Evolutionary conservation across 2,329 filamentous ascomycete species (phyloP).

Genomic region (Colletotrichum higginsianum): DNA sequence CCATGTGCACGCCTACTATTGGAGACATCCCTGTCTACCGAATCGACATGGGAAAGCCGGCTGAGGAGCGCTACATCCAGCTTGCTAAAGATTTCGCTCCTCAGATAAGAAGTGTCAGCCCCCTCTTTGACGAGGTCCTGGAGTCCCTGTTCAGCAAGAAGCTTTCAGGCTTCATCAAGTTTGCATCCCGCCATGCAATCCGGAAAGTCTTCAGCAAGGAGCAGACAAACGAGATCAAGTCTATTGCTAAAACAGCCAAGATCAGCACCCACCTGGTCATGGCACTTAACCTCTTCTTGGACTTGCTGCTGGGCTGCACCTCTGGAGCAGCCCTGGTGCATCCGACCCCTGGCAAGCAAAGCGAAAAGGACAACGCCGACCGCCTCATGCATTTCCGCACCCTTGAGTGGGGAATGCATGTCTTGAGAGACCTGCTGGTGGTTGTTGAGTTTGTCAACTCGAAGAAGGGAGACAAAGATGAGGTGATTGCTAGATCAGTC

Average conservation of each 20-base stretch:
- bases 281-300: constrained; percentile 71
- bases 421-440: constrained; percentile 63
- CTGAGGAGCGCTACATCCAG: constrained; percentile 64
- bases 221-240: constrained; percentile 70
- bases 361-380: background rate
- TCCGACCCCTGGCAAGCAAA: no score
- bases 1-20: background rate
- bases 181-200: constrained; percentile 61
- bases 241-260: constrained; percentile 64
- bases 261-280: constrained; percentile 71
- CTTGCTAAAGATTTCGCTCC: constrained; percentile 62
- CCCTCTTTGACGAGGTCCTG: constrained; percentile 67
- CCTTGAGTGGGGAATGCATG: constrained; percentile 69
- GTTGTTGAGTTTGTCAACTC: constrained; percentile 64
- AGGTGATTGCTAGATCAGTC: constrained; percentile 61
- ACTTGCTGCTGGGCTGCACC: constrained; percentile 74
- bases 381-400: constrained; percentile 67
- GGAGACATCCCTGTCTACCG: constrained; percentile 38
- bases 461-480: constrained; percentile 46
- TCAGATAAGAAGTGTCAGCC: constrained; percentile 58
- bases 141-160: constrained; percentile 43
- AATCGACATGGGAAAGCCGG: constrained; percentile 70
- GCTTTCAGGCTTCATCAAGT: constrained; percentile 48
- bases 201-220: constrained; percentile 65
- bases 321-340: constrained; percentile 56